phyloP scores from a whole-genome alignment of 2,329 filamentous ascomycete genomes.

The Beauveria scarabaeidicola region DNA sequence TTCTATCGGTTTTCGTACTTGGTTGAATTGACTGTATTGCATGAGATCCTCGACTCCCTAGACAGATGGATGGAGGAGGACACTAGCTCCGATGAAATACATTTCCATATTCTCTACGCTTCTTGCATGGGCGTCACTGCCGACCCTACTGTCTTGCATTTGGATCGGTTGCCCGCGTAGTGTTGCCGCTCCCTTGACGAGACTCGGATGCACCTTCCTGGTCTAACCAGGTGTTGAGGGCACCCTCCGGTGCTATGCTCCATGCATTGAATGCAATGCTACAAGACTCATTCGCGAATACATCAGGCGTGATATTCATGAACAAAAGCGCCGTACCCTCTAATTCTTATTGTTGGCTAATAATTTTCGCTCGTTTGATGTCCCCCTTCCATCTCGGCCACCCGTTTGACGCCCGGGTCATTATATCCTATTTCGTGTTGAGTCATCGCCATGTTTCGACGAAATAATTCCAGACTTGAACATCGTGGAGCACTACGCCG shows the following conservation, averaged over 20 bases:
- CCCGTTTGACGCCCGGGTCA: not conserved
- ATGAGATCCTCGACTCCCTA: not conserved
- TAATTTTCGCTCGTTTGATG: not conserved
- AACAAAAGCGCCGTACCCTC: not conserved
- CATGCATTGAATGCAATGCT: not conserved
- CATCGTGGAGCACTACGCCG: constrained; percentile 35
- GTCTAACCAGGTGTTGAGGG: not conserved
- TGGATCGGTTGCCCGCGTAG: not conserved
- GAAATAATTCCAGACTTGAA: constrained; percentile 37
- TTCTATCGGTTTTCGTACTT: not conserved
- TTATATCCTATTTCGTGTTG: not conserved
- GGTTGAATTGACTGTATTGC: not conserved
- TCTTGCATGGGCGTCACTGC: not conserved
- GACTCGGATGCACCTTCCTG: not conserved
- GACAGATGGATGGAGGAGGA: constrained; percentile 4
- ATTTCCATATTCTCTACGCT: not conserved
- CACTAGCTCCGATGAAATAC: constrained; percentile 8
- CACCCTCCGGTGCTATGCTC: not conserved
- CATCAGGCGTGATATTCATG: not conserved
- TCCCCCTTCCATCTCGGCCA: not conserved
- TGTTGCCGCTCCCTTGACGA: not conserved
- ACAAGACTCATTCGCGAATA: not conserved
- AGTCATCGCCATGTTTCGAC: constrained; percentile 35
- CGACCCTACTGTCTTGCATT: no score
- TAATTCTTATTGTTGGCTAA: constrained; percentile 1